Conservation (phyloP, 23 red algal genomes). For the Gracilaria caudata region DNA sequence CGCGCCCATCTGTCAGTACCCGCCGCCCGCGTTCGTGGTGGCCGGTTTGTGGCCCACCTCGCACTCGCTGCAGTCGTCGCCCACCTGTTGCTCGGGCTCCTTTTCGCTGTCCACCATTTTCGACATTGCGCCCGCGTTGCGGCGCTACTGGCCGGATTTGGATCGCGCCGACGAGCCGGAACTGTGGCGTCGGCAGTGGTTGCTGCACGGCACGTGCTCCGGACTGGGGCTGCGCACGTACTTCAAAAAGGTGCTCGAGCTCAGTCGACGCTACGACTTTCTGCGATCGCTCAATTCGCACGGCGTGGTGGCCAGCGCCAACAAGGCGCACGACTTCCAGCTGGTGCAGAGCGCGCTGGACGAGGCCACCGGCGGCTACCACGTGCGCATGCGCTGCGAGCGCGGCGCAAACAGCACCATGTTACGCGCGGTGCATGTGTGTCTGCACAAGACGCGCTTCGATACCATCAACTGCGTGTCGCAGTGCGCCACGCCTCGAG, state of each 20-base stretch:
- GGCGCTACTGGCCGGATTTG: conserved; percentile 55
- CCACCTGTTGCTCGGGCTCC: conserved; percentile 40
- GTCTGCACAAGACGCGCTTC: conserved; percentile 50
- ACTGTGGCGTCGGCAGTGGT: conserved; percentile 41
- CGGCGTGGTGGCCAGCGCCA: conserved; percentile 31
- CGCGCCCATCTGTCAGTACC: conserved; percentile 16
- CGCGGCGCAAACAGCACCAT: background rate
- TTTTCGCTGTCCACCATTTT: conserved; percentile 48
- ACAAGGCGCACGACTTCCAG: conserved; percentile 1
- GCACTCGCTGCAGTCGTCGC: background rate
- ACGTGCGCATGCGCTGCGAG: conserved; percentile 31
- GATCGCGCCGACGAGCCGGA: background rate
- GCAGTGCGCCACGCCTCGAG: background rate
- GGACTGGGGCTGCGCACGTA: conserved; percentile 47
- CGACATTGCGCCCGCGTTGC: conserved; percentile 51
- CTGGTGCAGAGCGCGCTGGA: conserved; percentile 36
- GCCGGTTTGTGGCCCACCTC: conserved; percentile 51
- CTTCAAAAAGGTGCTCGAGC: conserved; percentile 44
- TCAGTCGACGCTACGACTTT: conserved; percentile 57
- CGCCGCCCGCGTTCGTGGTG: conserved; percentile 44
- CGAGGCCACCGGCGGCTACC: conserved; percentile 45
- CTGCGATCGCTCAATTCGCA: conserved; percentile 27
- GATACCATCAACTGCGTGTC: conserved; percentile 29
- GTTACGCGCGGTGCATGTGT: conserved; percentile 40
- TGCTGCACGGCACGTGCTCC: conserved; percentile 45